A percentile compares a stretch with the other conserved stretches of the same genome.
Conservation (phyloP, 2,329 filamentous ascomycete species). For the Fusarium protoensiforme region DNA sequence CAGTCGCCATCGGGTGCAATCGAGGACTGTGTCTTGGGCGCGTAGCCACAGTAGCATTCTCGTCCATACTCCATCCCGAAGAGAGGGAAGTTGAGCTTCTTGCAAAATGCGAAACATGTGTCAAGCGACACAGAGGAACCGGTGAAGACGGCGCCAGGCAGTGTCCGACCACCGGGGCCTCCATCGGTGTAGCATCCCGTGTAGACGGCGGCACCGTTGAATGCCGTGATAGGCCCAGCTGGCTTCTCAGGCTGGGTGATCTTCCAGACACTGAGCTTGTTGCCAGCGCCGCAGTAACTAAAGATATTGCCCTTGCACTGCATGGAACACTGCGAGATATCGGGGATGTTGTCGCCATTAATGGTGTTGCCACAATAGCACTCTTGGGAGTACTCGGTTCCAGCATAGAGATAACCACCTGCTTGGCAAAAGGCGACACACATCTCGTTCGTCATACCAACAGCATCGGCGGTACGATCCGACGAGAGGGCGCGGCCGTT, state of each 20-base stretch:
- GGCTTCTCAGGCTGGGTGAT: slow-evolving; percentile 24
- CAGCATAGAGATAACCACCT: slow-evolving; percentile 47
- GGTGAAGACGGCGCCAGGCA: slow-evolving; percentile 27
- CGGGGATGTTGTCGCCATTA: slow-evolving; percentile 15
- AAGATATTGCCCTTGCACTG: slow-evolving; percentile 39
- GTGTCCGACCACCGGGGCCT: slow-evolving; percentile 33
- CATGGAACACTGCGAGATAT: slow-evolving; percentile 40
- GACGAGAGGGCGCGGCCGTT: slow-evolving; percentile 29
- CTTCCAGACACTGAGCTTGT: slow-evolving; percentile 37
- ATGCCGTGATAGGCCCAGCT: slow-evolving; percentile 18
- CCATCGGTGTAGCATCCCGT: slow-evolving; percentile 38
- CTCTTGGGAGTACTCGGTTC: slow-evolving; percentile 49
- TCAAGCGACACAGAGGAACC: slow-evolving; percentile 34
- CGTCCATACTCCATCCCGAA: slow-evolving; percentile 39
- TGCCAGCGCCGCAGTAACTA: slow-evolving; percentile 40
- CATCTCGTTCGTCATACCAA: slow-evolving; percentile 42
- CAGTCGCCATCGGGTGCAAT: slow-evolving; percentile 31
- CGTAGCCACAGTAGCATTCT: slow-evolving; percentile 36
- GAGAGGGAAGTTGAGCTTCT: slow-evolving; percentile 33
- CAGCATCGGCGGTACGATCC: slow-evolving; percentile 14
- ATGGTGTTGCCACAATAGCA: slow-evolving; percentile 47
- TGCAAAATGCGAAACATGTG: slow-evolving; percentile 34
- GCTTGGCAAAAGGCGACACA: slow-evolving; percentile 45
- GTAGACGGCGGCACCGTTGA: slow-evolving; percentile 25
- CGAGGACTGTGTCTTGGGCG: slow-evolving; percentile 28